Base-by-base conservation (phyloP, 352 stramenopile species). In the Phytophthora tentaculata region DNA sequence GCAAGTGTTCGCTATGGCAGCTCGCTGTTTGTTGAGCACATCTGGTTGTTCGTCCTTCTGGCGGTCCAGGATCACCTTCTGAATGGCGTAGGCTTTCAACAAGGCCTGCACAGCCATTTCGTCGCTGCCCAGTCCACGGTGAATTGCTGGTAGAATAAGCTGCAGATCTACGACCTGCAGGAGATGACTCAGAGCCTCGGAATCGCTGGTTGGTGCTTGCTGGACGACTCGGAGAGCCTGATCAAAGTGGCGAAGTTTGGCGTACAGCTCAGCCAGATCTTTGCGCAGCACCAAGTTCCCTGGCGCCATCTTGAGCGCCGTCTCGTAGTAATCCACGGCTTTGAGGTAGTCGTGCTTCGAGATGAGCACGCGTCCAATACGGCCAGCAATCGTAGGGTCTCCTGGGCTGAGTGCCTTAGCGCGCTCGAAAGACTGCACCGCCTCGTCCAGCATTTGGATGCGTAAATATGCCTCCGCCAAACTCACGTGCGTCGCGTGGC, bases 281-380 rank as follows among this genome's bases (percentile, higher is more conserved):
- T 94, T 94, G 19, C 92, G 85, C 13, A 98, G 62, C 44, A 90
- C 67, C 17, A 94, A 78, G 59, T 95, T 96, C 17, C 71, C 67
- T 13, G 90, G 83, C 17, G 86, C 75, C 37, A 94, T 74, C 45
- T 94, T 86, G 44, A 98, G 67, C 13, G 94, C 91, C 26, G 83
- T 92, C 59, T 97, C 87, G 71, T 98, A 98, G 79, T 98, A 98
- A 26, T 98, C 91, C 8, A 98, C 84, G 22, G 95, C 95, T 59
- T 95, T 90, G 53, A 91, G 63, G 70, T 98, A 98, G 76, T 98
- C 92, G 69, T 98, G 95, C 59, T 96, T 98, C 28, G 90, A 84
- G 58, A 98, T 89, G 20, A 98, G 78, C 14, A 97, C 92, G 28
- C 90, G 86, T 32, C 93, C 95, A 32, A 98, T 97, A 29, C 89